phyloP scores from a whole-genome alignment of 192 early-diverging fungal genomes.

The Entomortierella beljakovae region DNA sequence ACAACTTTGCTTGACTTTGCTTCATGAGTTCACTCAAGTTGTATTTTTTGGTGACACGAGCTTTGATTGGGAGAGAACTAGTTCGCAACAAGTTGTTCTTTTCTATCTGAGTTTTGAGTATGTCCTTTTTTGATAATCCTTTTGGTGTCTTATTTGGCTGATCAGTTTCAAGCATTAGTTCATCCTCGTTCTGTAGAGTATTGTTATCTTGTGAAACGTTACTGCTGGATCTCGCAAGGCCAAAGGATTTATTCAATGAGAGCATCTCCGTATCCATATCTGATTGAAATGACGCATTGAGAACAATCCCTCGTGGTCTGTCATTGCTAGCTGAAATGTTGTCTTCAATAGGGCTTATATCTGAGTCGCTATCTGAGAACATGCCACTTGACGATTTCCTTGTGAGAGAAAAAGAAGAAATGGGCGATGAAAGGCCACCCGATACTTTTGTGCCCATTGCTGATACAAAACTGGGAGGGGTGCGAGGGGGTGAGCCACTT shows the following conservation, averaged over 20 bases:
- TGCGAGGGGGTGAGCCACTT: neutral
- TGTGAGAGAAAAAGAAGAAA: conserved; percentile 21
- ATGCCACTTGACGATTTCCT: conserved; percentile 1
- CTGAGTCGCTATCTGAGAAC: conserved; percentile 43
- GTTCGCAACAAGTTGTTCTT: conserved; percentile 6
- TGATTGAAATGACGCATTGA: conserved; percentile 7
- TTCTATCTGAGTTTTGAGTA: conserved; percentile 1
- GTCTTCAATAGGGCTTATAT: conserved; percentile 38
- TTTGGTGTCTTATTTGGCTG: conserved; percentile 1
- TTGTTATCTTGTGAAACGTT: neutral
- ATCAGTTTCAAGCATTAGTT: neutral
- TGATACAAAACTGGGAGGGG: neutral
- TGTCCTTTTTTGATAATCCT: conserved; percentile 3
- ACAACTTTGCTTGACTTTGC: conserved; percentile 11
- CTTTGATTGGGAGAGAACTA: neutral
- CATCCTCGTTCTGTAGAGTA: neutral
- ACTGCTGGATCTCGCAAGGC: neutral
- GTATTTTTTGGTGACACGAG: conserved; percentile 10
- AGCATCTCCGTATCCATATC: conserved; percentile 3
- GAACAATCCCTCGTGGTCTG: neutral
- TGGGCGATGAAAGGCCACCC: conserved; percentile 11
- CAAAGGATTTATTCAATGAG: neutral
- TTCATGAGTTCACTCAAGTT: neutral
- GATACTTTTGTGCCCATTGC: neutral
- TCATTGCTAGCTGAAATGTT: neutral